phyloP scores from a whole-genome alignment of 2,329 filamentous ascomycete species.

The Exophiala oligosperma region DNA sequence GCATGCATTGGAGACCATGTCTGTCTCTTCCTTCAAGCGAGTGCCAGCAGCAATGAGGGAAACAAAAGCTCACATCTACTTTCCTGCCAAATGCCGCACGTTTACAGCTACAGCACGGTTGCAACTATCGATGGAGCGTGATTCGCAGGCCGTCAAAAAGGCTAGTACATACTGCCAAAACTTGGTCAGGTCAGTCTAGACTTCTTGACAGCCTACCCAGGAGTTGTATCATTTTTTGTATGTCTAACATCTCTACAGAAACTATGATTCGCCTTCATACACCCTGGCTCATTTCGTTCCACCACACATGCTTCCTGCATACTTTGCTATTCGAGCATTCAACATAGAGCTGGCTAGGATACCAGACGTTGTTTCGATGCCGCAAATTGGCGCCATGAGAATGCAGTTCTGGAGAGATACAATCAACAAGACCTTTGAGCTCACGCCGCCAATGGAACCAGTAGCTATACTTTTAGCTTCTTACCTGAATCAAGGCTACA shows the following conservation, averaged over 20 bases:
- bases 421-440: constrained; percentile 73
- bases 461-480: constrained; percentile 80
- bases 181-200: constrained; percentile 50
- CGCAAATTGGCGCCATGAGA: constrained; percentile 83
- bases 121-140: constrained; percentile 26
- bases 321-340: constrained; percentile 85
- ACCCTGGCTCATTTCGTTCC: constrained; percentile 85
- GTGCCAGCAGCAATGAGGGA: not conserved
- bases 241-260: constrained; percentile 51
- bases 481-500: constrained; percentile 58
- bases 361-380: constrained; percentile 83
- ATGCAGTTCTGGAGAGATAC: constrained; percentile 95
- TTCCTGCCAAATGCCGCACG: constrained; percentile 3
- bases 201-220: no score
- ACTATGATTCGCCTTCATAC: constrained; percentile 86
- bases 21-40: not conserved
- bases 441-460: constrained; percentile 81
- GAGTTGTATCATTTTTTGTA: no score
- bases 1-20: not conserved
- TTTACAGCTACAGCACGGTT: constrained; percentile 20
- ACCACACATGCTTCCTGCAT: constrained; percentile 71
- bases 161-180: constrained; percentile 61
- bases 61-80: constrained; percentile 10
- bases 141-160: constrained; percentile 51
- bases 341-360: constrained; percentile 91